A percentile compares a stretch with the other conserved stretches of the same genome.
phyloP scores from a whole-genome alignment of 331 rosid species.

The Quercus phellos region DNA sequence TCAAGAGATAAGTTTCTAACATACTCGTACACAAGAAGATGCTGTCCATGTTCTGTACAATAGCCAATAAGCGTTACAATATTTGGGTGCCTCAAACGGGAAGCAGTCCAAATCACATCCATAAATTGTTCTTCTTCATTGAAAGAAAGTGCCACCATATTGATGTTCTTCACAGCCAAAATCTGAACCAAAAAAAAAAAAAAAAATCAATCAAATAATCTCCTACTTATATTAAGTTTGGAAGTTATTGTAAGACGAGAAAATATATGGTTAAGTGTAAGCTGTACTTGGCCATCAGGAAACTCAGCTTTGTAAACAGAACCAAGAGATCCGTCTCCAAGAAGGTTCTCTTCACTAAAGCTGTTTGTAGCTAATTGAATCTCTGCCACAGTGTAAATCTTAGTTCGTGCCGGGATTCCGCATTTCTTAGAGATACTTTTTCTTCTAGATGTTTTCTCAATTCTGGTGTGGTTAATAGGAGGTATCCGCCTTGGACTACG shows the following conservation, averaged over 20 bases:
- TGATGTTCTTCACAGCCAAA: conserved; percentile 70
- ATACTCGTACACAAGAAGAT: conserved; percentile 62
- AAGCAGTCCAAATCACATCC: conserved; percentile 63
- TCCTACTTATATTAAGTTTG: background rate
- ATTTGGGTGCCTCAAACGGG: conserved; percentile 72
- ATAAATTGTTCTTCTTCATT: conserved; percentile 70
- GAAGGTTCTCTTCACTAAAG: conserved; percentile 54
- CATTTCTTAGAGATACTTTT: conserved; percentile 31
- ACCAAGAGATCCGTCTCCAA: conserved; percentile 93
- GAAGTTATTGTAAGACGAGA: background rate
- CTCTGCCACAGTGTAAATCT: conserved; percentile 58
- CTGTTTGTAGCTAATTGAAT: conserved; percentile 69
- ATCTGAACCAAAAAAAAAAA: conserved; percentile 29
- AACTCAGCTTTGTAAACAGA: conserved; percentile 77
- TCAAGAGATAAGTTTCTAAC: conserved; percentile 59
- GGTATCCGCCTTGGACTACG: conserved; percentile 30
- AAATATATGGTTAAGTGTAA: background rate
- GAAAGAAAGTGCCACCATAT: conserved; percentile 50
- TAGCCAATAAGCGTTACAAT: conserved; percentile 67
- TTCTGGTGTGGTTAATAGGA: conserved; percentile 32
- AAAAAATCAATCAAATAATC: background rate
- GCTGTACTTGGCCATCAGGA: conserved; percentile 64
- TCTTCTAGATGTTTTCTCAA: conserved; percentile 28
- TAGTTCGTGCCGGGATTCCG: conserved; percentile 33
- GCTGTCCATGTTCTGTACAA: conserved; percentile 77